Evolutionary conservation across 1,284 basidiomycete genomes (phyloP), one percentile per base, ranked within the genome.

Genomic region (Cutaneotrichosporon cavernicola): DNA sequence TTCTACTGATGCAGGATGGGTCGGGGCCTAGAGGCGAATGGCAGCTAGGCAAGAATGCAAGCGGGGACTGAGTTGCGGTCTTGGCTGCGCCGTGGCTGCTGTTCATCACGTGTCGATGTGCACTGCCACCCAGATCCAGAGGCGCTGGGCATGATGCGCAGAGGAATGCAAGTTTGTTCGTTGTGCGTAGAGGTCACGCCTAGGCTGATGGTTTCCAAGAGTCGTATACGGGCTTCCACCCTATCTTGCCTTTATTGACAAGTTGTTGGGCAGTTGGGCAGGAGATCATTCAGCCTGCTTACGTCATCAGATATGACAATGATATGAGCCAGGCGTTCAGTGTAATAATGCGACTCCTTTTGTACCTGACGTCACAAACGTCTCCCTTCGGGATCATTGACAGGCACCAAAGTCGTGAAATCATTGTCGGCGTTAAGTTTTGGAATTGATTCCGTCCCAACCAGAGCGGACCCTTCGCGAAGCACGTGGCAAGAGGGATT

Each of bases 321-420:
- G 26, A 26, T 26, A 26, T 26, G 26, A 26, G 26, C 26, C 1
- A 1, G 26, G 26, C 2, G 3, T 26, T 3, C 26, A 26, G 1
- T 26, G 26, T 26, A 26, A 26, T 26, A 26, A 26, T 26, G 26
- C 26, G 26, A 26, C 26, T 1, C 26, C 26, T 3, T 26, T 26
- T 26, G 26, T 26, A 26, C 26, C 26, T 26, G 26, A 26, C 26
- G 26, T 26, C 26, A 26, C 26, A 26, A 26, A 26, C 26, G 2
- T 26, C 26, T 26, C 26, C 26, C 26, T 2, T 26, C 26, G 26
- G 26, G 26, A 36, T 13, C 34, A 36, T 36, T 36, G 34, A 36
- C 43, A 46, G 43, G 43, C 43, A 46, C 43, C 43, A 46, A 46
- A 46, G 43, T 46, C 43, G 43, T n/a, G 18, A 46, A 46, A 46